Base-by-base conservation (phyloP, 768 basidiomycete species). In the Leccinellum luteum region DNA sequence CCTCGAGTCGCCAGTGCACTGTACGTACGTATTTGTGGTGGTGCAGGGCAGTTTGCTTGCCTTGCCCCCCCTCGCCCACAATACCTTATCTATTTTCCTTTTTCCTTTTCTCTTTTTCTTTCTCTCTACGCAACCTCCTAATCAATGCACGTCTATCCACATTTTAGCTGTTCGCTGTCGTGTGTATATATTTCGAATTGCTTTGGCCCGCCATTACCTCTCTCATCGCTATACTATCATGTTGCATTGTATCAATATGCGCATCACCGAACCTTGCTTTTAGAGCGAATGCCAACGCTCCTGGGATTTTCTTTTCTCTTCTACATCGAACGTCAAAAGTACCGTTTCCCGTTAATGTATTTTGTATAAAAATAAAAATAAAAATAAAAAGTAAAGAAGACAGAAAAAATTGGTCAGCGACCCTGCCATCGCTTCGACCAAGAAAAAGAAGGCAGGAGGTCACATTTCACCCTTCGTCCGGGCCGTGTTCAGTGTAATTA, bases 11-110 rank as follows among this genome's bases (percentile, higher is more conserved):
- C 56, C 52, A 54, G 64, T 53, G 60, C 48, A 48, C 55, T 52
- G 23, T 47, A 47, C 56, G 66, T 69, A 69, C 67, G 66, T 69
- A 64, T 66, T 52, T 48, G 50, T 52, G 62, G 61, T 67, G 47
- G 58, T 62, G 62, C 68, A 51, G 52, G 55, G 58, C 51, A 34
- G 60, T 59, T 25, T 54, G 51, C 56, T 54, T 50, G 38, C 25
- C 34, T 19, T 14, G 38, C 28, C 15, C 52, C 34, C 43, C 38
- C 8, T 59, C 51, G 38, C 43, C 43, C 50, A 31, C 38, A 30
- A 34, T 54, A 57, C 61, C 52, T 58, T 59, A 57, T 65, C 56
- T 65, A 61, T 62, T 34, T 44, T 55, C 38, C 35, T 45, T 43
- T 41, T 45, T 30, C 41, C 41, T 13, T 19, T 43, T 19, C 10